Evolutionary conservation across 108 stramenopile species (phyloP).

Genomic region (Fragilariopsis cylindrus): DNA sequence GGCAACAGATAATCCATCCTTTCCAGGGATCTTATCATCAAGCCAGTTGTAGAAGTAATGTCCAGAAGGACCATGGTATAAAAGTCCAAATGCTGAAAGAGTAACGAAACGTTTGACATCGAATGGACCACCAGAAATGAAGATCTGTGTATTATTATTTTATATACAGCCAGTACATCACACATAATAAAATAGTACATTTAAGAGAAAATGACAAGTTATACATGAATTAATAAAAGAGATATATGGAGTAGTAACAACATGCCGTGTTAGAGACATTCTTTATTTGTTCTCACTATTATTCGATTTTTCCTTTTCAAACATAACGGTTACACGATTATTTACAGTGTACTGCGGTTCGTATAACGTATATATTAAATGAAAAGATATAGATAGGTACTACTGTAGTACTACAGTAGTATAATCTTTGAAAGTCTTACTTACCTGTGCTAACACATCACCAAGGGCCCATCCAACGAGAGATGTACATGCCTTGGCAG

Average conservation of each 20-base stretch:
- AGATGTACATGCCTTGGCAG: constrained; percentile 94
- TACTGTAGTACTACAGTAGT: no score
- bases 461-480: constrained; percentile 95
- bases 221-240: no score
- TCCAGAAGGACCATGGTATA: constrained; percentile 97
- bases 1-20: constrained; percentile 71
- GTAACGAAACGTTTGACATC: constrained; percentile 93
- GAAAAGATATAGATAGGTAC: no score
- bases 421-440: background rate
- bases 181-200: no score
- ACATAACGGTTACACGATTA: no score
- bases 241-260: no score
- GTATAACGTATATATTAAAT: background rate
- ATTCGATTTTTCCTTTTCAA: no score
- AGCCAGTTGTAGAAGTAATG: constrained; percentile 99
- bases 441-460: constrained; percentile 95
- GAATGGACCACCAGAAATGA: constrained; percentile 91
- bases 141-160: constrained; percentile 51
- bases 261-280: no score
- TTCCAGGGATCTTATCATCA: constrained; percentile 87
- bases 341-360: no score
- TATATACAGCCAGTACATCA: no score
- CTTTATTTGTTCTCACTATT: no score
- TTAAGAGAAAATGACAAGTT: no score
- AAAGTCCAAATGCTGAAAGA: constrained; percentile 92